Conservation (phyloP, 345 rosid species). For the Kernera saxatilis region DNA sequence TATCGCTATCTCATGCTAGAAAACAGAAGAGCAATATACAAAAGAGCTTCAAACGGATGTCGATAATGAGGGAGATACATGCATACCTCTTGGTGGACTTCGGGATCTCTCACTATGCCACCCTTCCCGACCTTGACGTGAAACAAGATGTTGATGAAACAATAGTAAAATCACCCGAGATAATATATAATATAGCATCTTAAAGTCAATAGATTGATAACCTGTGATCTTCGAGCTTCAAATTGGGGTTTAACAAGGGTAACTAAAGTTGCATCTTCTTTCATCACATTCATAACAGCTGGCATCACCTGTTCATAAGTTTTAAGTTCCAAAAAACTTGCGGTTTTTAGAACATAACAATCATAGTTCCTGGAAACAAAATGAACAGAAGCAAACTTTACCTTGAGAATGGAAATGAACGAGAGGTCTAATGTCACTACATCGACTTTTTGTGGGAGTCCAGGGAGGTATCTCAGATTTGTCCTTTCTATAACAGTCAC, state of each 20-base stretch:
- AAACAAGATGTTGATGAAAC: not conserved
- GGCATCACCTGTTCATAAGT: slow-evolving; percentile 70
- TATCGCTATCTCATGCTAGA: not conserved
- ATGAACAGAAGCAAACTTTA: slow-evolving; percentile 24
- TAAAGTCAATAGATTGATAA: slow-evolving; percentile 17
- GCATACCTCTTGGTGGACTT: slow-evolving; percentile 80
- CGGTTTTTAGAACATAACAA: not conserved
- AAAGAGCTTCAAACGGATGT: not conserved
- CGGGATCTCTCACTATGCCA: slow-evolving; percentile 93
- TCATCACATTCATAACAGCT: slow-evolving; percentile 79
- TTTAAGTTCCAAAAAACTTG: not conserved
- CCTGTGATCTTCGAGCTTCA: slow-evolving; percentile 91
- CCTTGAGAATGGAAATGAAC: slow-evolving; percentile 86
- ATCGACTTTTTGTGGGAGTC: slow-evolving; percentile 82
- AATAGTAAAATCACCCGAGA: not conserved
- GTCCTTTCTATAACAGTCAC: slow-evolving; percentile 79
- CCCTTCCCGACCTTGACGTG: slow-evolving; percentile 71
- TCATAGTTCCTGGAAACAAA: not conserved
- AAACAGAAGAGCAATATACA: not conserved
- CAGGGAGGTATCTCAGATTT: slow-evolving; percentile 79
- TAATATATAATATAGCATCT: not conserved
- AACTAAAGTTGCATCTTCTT: slow-evolving; percentile 63
- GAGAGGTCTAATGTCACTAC: slow-evolving; percentile 94
- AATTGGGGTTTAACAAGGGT: slow-evolving; percentile 91
- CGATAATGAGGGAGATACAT: not conserved